A percentile compares a stretch with the other conserved stretches of the same genome.
phyloP scores from a whole-genome alignment of 306 rosid species.

The Quercus alba region DNA sequence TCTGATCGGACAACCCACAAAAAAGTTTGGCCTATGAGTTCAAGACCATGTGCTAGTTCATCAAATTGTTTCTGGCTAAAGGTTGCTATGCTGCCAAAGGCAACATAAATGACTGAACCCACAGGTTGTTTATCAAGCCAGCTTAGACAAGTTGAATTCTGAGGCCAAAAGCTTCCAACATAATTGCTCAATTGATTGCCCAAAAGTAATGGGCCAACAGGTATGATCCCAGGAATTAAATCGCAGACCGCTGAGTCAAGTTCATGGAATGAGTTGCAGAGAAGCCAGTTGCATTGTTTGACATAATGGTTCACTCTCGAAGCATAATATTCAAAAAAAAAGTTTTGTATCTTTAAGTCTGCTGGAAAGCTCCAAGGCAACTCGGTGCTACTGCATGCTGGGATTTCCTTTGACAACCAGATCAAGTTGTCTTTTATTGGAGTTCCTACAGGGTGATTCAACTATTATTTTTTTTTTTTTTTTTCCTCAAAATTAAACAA shows the following conservation, averaged over 20 bases:
- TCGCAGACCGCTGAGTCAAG: slow-evolving; percentile 1
- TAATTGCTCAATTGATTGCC: not conserved
- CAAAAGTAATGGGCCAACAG: slow-evolving; percentile 12
- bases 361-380: slow-evolving; percentile 3
- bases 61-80: too few species aligned
- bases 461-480: too few species aligned
- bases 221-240: slow-evolving; percentile 5
- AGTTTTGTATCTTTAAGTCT: slow-evolving; percentile 1
- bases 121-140: not conserved
- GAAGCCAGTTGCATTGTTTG: not conserved
- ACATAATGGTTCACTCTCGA: not conserved
- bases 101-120: not conserved
- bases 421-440: not conserved
- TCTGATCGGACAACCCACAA: too few species aligned
- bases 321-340: not conserved
- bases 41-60: too few species aligned
- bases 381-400: not conserved
- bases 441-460: too few species aligned
- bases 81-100: too few species aligned
- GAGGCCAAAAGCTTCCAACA: too few species aligned
- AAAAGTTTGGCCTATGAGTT: too few species aligned
- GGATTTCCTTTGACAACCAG: not conserved
- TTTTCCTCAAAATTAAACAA: too few species aligned
- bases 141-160: too few species aligned
- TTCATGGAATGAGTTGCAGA: slow-evolving; percentile 22